A percentile compares a stretch with the other conserved stretches of the same genome.
phyloP scores from a whole-genome alignment of 2,329 filamentous ascomycete species.

The Rhynchosporium agropyri region DNA sequence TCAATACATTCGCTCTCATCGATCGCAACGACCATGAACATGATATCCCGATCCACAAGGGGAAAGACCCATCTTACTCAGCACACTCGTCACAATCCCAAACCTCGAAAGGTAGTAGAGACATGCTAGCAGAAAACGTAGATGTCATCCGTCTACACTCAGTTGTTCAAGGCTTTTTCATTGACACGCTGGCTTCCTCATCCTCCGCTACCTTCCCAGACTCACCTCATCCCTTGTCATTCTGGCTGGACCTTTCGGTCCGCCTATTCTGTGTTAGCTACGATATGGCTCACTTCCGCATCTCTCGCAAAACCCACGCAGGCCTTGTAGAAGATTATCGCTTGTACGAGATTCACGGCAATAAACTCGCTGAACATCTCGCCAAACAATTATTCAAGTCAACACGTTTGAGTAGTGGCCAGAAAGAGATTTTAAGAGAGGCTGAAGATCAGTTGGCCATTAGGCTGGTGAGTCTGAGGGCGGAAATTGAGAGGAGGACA shows the following conservation, averaged over 20 bases:
- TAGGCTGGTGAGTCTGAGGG: slow-evolving; percentile 46
- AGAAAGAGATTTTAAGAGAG: slow-evolving; percentile 35
- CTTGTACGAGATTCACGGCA: slow-evolving; percentile 55
- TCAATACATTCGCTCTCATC: slow-evolving; percentile 56
- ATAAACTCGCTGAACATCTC: slow-evolving; percentile 50
- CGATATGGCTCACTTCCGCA: slow-evolving; percentile 49
- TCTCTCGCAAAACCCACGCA: slow-evolving; percentile 46
- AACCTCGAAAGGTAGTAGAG: slow-evolving; percentile 45
- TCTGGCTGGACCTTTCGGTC: slow-evolving; percentile 53
- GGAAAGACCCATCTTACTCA: background rate
- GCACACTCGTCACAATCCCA: slow-evolving; percentile 28
- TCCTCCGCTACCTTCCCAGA: slow-evolving; percentile 34
- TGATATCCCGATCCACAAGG: slow-evolving; percentile 26
- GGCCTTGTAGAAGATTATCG: slow-evolving; percentile 57
- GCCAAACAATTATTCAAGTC: slow-evolving; percentile 44
- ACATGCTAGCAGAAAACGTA: slow-evolving; percentile 49
- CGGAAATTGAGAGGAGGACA: slow-evolving; percentile 49
- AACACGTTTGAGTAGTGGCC: slow-evolving; percentile 30
- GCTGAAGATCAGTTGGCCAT: slow-evolving; percentile 44
- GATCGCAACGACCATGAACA: slow-evolving; percentile 52
- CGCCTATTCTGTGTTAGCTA: slow-evolving; percentile 54
- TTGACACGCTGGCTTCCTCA: slow-evolving; percentile 50
- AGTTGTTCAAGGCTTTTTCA: slow-evolving; percentile 57
- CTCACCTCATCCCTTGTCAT: too few relatives aligned
- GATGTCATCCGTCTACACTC: slow-evolving; percentile 55